Conservation (phyloP, 768 basidiomycete genomes). For the Tephrocybe sp. region DNA sequence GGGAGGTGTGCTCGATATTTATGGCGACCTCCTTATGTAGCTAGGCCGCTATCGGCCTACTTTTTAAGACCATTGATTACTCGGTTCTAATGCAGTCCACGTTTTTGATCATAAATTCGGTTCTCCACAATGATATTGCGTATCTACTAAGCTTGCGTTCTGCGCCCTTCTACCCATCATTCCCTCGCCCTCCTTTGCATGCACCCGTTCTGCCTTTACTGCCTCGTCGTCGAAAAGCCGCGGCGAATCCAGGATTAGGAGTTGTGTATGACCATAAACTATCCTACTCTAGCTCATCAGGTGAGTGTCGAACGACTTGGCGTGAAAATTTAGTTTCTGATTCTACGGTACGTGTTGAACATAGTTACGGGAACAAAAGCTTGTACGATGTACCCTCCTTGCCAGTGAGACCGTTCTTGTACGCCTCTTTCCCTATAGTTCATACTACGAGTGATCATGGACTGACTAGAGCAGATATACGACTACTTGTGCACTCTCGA, state of each 20-base stretch:
- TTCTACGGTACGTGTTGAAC: not conserved
- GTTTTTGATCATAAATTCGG: slow-evolving; percentile 4
- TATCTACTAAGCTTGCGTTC: not conserved
- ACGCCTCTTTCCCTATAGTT: not conserved
- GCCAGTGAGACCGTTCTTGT: slow-evolving; percentile 27
- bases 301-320: not conserved
- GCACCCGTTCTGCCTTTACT: not conserved
- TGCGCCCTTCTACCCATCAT: not conserved
- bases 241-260: not conserved
- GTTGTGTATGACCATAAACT: slow-evolving; percentile 2
- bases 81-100: slow-evolving; percentile 1
- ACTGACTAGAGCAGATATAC: slow-evolving; percentile 24
- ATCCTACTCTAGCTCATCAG: not conserved
- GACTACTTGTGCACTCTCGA: slow-evolving; percentile 34
- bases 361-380: slow-evolving; percentile 21
- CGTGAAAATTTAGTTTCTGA: not conserved
- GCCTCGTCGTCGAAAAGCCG: not conserved
- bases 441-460: not conserved
- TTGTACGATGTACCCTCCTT: slow-evolving; percentile 24
- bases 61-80: slow-evolving; percentile 5
- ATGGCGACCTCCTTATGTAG: too few species aligned
- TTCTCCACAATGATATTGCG: not conserved
- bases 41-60: not conserved
- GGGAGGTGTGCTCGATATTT: too few species aligned
- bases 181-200: not conserved